A percentile compares a stretch with the other conserved stretches of the same genome.
These are phyloP conservation scores for Groenewaldozyma sp. DNA, from an alignment of 1,139 yeast genomes.

Conservation along the genomic window DNA sequence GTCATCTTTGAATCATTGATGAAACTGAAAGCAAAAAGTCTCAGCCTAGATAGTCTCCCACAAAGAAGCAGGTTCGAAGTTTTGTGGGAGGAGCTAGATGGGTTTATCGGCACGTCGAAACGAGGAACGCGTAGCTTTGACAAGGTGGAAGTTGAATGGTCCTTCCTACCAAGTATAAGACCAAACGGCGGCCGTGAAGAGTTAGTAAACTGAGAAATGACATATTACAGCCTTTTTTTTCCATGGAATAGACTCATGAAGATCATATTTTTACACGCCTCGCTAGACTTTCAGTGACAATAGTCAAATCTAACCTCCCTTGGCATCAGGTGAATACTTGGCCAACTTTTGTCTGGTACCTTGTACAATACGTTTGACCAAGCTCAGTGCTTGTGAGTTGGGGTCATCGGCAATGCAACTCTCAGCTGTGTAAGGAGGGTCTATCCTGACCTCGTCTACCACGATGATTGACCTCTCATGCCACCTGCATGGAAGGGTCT, in stretches of 20 bases:
- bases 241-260: no score
- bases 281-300: not conserved
- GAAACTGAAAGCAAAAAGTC: not conserved
- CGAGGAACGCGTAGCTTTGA: constrained; percentile 51
- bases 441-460: constrained; percentile 42
- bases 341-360: constrained; percentile 47
- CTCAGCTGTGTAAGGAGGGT: constrained; percentile 41
- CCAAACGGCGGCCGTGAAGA: not conserved
- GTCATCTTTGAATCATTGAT: constrained; percentile 27
- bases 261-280: no score
- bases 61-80: constrained; percentile 20
- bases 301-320: constrained; percentile 56
- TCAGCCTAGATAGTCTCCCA: constrained; percentile 6
- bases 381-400: constrained; percentile 34
- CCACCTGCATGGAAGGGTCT: constrained; percentile 42
- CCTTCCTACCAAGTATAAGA: no score
- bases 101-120: constrained; percentile 50
- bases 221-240: no score
- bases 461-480: constrained; percentile 41
- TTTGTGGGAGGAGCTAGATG: constrained; percentile 60
- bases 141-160: constrained; percentile 36
- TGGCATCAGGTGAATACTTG: no score
- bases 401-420: constrained; percentile 30
- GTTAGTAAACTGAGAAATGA: not conserved
- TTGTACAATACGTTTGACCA: constrained; percentile 46